phyloP scores from a whole-genome alignment of 768 basidiomycete genomes.

The Russula griseocarnosa region DNA sequence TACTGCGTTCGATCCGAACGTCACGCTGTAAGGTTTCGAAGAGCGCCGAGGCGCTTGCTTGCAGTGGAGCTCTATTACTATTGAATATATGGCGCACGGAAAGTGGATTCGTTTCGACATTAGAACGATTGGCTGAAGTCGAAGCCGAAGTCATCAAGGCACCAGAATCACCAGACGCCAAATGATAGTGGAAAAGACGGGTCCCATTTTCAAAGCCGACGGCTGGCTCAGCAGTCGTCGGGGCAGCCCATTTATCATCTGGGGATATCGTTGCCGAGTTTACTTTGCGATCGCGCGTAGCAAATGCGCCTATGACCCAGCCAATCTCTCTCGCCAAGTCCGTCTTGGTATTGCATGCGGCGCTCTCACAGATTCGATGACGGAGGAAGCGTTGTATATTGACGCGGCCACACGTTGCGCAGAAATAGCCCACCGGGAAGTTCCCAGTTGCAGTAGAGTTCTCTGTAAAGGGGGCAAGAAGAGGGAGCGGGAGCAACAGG shows the following conservation, averaged over 20 bases:
- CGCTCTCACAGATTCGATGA: slow-evolving; percentile 21
- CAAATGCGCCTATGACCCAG: slow-evolving; percentile 19
- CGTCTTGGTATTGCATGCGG: not conserved
- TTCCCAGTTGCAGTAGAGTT: slow-evolving; percentile 17
- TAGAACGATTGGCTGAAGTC: not conserved
- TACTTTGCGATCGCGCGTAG: slow-evolving; percentile 18
- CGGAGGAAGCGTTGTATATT: slow-evolving; percentile 26
- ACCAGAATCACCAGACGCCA: not conserved
- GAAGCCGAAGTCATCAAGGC: not conserved
- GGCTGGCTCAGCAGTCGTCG: slow-evolving; percentile 5
- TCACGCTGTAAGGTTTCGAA: slow-evolving; percentile 26
- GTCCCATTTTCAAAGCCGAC: slow-evolving; percentile 15
- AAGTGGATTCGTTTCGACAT: not conserved
- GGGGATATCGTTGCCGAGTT: slow-evolving; percentile 19
- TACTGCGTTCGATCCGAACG: slow-evolving; percentile 21
- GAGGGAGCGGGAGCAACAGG: slow-evolving; percentile 21
- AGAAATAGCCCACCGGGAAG: slow-evolving; percentile 26
- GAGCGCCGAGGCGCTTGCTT: slow-evolving; percentile 18
- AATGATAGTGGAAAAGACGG: slow-evolving; percentile 15
- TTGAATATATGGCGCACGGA: slow-evolving; percentile 27
- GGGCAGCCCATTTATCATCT: slow-evolving; percentile 17
- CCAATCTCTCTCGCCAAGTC: slow-evolving; percentile 3
- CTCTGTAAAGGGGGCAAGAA: slow-evolving; percentile 26
- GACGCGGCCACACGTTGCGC: slow-evolving; percentile 24
- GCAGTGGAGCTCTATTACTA: slow-evolving; percentile 12